Evolutionary conservation across 116 monocot genomes (phyloP).

Genomic region (Dioscorea cayenensis): DNA sequence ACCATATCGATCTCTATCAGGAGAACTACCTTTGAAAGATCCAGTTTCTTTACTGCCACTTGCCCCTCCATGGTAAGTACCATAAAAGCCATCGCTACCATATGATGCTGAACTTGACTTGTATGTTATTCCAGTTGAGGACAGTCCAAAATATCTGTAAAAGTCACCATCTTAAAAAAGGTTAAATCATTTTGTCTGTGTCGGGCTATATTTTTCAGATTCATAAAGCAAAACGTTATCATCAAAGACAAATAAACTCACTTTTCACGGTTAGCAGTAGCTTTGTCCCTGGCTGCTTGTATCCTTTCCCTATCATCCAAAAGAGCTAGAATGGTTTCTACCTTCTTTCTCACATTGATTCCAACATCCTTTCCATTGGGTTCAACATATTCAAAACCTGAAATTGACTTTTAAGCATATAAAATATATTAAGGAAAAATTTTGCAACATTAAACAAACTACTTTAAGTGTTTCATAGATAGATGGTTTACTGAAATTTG

Average conservation of each 20-base stretch:
- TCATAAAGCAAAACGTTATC: not conserved
- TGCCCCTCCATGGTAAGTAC: slow-evolving; percentile 41
- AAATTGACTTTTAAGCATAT: slow-evolving; percentile 45
- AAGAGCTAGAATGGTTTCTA: slow-evolving; percentile 65
- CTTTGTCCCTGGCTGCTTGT: slow-evolving; percentile 74
- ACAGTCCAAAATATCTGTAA: slow-evolving; percentile 86
- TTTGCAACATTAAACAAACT: not conserved
- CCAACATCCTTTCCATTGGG: slow-evolving; percentile 95
- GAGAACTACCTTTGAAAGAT: slow-evolving; percentile 44
- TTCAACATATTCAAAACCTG: slow-evolving; percentile 83
- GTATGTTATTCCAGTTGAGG: slow-evolving; percentile 76
- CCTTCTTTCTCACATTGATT: slow-evolving; percentile 95
- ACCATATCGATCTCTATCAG: slow-evolving; percentile 12
- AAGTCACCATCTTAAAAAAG: slow-evolving; percentile 1
- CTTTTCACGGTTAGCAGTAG: slow-evolving; percentile 86
- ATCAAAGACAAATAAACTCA: slow-evolving; percentile 21
- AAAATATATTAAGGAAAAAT: slow-evolving; percentile 3
- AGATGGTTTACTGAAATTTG: slow-evolving; percentile 67
- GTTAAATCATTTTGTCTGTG: not conserved
- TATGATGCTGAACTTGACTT: slow-evolving; percentile 72
- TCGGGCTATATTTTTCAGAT: not conserved
- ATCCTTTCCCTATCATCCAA: slow-evolving; percentile 79
- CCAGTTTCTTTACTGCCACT: slow-evolving; percentile 46
- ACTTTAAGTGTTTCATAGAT: not conserved
- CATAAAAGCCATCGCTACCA: slow-evolving; percentile 28